Percentiles rank a stretch among this genome's conserved stretches.
These are phyloP conservation scores for Fusarium sp. DNA, from an alignment of 2,329 filamentous ascomycete genomes.

Conservation along the genomic window DNA sequence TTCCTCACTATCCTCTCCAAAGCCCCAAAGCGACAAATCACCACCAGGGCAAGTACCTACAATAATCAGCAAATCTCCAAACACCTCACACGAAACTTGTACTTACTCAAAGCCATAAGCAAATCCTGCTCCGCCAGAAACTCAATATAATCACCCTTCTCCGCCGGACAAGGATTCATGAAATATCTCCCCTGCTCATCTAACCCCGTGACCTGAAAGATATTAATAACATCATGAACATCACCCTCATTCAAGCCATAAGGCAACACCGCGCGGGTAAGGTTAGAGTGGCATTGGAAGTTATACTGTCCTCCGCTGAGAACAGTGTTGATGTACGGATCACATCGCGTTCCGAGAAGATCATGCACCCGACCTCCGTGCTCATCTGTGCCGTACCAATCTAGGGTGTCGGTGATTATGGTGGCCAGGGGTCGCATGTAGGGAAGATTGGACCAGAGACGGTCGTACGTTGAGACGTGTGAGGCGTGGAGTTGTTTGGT, in stretches of 20 bases:
- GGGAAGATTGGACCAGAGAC: slow-evolving; percentile 81
- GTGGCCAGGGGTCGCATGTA: slow-evolving; percentile 81
- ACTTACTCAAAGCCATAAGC: slow-evolving; percentile 66
- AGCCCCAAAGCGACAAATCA: slow-evolving; percentile 84
- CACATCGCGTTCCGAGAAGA: slow-evolving; percentile 83
- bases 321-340: slow-evolving; percentile 83
- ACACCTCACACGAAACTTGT: rapidly evolving
- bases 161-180: slow-evolving; percentile 72
- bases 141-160: slow-evolving; percentile 70
- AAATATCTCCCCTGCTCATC: slow-evolving; percentile 79
- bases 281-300: slow-evolving; percentile 86
- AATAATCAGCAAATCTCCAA: slow-evolving; percentile 5
- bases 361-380: slow-evolving; percentile 79
- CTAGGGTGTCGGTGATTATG: slow-evolving; percentile 74
- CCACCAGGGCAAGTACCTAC: slow-evolving; percentile 79
- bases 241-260: slow-evolving; percentile 77
- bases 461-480: slow-evolving; percentile 77
- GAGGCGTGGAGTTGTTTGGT: slow-evolving; percentile 82
- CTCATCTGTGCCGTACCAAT: slow-evolving; percentile 68
- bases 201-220: slow-evolving; percentile 86
- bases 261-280: slow-evolving; percentile 76
- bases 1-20: slow-evolving; percentile 73
- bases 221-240: slow-evolving; percentile 86
- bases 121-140: slow-evolving; percentile 85
- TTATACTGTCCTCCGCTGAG: slow-evolving; percentile 78